These are phyloP conservation scores for Aquilaria malaccensis DNA, from an alignment of 345 rosid species.

Conservation along the genomic window DNA sequence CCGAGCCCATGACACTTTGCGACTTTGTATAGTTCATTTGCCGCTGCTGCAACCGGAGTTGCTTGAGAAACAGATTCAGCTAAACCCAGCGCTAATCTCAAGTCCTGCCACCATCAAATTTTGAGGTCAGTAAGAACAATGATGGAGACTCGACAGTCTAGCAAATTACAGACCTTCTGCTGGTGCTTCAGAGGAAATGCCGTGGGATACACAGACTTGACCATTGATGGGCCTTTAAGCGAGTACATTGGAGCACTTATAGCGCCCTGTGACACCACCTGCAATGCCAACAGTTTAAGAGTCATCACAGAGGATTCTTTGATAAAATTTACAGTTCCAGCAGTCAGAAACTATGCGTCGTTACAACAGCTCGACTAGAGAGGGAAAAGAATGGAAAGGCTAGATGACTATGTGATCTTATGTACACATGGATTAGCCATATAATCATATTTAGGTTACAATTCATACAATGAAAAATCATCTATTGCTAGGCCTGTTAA, in stretches of 20 bases:
- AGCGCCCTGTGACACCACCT: constrained; percentile 88
- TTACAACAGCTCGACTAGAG: too few relatives aligned
- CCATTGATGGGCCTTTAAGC: constrained; percentile 83
- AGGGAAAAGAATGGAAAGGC: too few relatives aligned
- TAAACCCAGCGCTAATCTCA: constrained; percentile 81
- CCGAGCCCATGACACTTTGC: constrained; percentile 79
- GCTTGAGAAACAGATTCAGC: constrained; percentile 90
- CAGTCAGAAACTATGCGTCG: too few relatives aligned
- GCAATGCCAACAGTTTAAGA: constrained; percentile 14
- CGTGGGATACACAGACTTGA: constrained; percentile 65
- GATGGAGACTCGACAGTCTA: neutral
- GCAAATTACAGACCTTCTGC: constrained; percentile 65
- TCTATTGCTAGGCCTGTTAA: too few relatives aligned
- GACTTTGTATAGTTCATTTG: constrained; percentile 79
- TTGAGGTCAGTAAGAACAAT: neutral
- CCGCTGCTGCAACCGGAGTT: constrained; percentile 86
- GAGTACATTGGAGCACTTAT: constrained; percentile 92
- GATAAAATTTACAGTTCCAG: too few relatives aligned
- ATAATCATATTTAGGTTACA: too few relatives aligned
- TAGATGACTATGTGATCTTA: too few relatives aligned
- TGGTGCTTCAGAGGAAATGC: constrained; percentile 94
- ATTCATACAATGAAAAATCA: too few relatives aligned
- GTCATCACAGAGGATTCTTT: too few relatives aligned
- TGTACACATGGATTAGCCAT: too few relatives aligned
- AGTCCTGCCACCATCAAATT: constrained; percentile 44